phyloP scores from a whole-genome alignment of 1,284 basidiomycete species.

The Cutaneotrichosporon daszewskae region DNA sequence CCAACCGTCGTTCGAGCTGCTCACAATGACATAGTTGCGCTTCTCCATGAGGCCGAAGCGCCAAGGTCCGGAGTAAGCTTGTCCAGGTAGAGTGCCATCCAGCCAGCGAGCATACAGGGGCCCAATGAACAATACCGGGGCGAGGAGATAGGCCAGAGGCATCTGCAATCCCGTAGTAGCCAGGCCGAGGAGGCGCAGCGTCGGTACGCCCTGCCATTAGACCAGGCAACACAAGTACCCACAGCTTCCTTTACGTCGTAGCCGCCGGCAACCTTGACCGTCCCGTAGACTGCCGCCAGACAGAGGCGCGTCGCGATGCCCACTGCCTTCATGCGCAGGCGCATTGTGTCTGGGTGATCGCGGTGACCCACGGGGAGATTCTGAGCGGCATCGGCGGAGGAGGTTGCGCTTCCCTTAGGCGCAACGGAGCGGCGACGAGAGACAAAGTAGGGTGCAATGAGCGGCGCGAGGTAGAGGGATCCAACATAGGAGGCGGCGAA shows the following conservation, averaged over 20 bases:
- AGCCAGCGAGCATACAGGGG: conserved; percentile 67
- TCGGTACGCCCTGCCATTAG: conserved; percentile 17
- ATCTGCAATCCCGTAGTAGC: conserved; percentile 13
- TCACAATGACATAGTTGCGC: conserved; percentile 72
- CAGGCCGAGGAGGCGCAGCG: conserved; percentile 33
- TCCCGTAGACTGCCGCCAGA: conserved; percentile 25
- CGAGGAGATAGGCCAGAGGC: conserved; percentile 59
- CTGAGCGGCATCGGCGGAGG: background rate
- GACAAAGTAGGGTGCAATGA: background rate
- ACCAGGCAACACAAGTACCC: conserved; percentile 3
- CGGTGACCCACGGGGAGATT: conserved; percentile 25
- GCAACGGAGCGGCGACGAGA: conserved; percentile 15
- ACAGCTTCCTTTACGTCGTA: conserved; percentile 11
- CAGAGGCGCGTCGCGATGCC: conserved; percentile 32
- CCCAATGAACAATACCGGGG: conserved; percentile 74
- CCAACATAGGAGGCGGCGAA: conserved; percentile 50
- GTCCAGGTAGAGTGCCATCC: conserved; percentile 58
- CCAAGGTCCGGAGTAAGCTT: conserved; percentile 33
- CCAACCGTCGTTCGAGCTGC: conserved; percentile 4
- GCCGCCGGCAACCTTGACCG: conserved; percentile 21
- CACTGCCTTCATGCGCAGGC: conserved; percentile 41
- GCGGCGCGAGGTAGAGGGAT: conserved; percentile 47
- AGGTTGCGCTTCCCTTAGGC: conserved; percentile 1
- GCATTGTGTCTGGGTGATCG: conserved; percentile 46
- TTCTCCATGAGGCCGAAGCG: conserved; percentile 41